phyloP scores from a whole-genome alignment of 768 basidiomycete species.

The Leucosporidium scottii region DNA sequence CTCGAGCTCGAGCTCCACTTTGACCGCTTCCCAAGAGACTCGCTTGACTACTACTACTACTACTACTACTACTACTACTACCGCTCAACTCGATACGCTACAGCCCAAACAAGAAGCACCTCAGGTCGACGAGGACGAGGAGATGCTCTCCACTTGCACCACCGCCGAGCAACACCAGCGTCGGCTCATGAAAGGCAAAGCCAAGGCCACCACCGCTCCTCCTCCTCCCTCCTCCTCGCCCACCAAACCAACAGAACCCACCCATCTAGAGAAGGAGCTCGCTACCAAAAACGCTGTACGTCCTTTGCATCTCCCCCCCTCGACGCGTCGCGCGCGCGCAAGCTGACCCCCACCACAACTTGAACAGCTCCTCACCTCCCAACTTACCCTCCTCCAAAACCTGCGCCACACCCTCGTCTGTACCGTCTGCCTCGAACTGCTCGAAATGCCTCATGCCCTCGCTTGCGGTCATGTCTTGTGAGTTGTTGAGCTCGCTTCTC shows the following conservation, averaged over 20 bases:
- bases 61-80: too few relatives aligned
- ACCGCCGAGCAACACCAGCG: slow-evolving; percentile 13
- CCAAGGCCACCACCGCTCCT: slow-evolving; percentile 4
- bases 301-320: too few relatives aligned
- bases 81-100: too few relatives aligned
- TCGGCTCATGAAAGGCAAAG: slow-evolving; percentile 23
- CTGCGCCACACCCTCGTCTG: slow-evolving; percentile 21
- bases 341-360: neutral
- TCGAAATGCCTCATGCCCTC: slow-evolving; percentile 28
- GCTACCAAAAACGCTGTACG: slow-evolving; percentile 17
- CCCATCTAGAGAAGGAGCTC: slow-evolving; percentile 10
- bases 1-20: too few relatives aligned
- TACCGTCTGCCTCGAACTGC: slow-evolving; percentile 28
- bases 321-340: neutral
- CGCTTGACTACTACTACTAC: too few relatives aligned
- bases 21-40: too few relatives aligned
- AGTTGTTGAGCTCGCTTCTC: neutral
- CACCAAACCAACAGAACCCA: neutral
- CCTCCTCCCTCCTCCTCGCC: neutral
- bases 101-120: neutral
- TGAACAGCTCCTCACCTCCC: slow-evolving; percentile 12
- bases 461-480: slow-evolving; percentile 32
- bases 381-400: slow-evolving; percentile 16
- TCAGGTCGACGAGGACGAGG: neutral
- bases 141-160: too few relatives aligned